These are phyloP conservation scores for Stephanocyclus meneghinianus DNA, from an alignment of 352 stramenopile genomes.

Conservation along the genomic window DNA sequence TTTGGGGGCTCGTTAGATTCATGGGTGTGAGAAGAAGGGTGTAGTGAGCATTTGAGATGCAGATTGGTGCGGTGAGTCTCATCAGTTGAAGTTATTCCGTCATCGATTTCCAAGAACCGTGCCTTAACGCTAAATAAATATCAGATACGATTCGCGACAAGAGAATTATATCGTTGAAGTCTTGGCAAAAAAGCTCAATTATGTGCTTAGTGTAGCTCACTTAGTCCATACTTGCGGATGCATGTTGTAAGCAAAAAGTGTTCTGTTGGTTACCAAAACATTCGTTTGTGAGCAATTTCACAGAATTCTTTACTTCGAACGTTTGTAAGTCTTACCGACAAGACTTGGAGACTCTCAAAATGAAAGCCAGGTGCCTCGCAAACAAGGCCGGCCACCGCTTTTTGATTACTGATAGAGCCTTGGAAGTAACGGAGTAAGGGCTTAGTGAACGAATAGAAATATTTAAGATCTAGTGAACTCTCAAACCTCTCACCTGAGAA, in stretches of 20 bases:
- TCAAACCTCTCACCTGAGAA: slow-evolving; percentile 22
- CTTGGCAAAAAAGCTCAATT: not conserved
- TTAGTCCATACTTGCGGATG: slow-evolving; percentile 37
- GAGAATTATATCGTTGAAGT: not conserved
- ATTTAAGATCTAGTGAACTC: not conserved
- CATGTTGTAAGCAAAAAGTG: slow-evolving; percentile 47
- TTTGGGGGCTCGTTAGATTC: slow-evolving; percentile 11
- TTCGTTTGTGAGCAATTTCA: not conserved
- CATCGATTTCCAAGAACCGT: slow-evolving; percentile 57
- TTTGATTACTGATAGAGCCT: slow-evolving; percentile 8
- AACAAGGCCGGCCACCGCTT: slow-evolving; percentile 11
- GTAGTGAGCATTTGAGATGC: slow-evolving; percentile 15
- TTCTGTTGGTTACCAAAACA: slow-evolving; percentile 1
- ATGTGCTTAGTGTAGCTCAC: not conserved
- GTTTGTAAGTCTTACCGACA: not conserved
- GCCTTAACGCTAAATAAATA: slow-evolving; percentile 15
- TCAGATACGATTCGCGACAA: not conserved
- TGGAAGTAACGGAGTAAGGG: not conserved
- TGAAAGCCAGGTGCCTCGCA: slow-evolving; percentile 41
- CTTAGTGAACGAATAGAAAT: not conserved
- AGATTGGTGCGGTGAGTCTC: slow-evolving; percentile 19
- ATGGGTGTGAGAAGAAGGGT: no score
- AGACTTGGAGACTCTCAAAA: slow-evolving; percentile 49
- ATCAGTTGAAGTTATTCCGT: slow-evolving; percentile 34
- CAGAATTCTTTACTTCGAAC: not conserved